Evolutionary conservation across 768 basidiomycete genomes (phyloP).

Genomic region (Amyloporia xantha): DNA sequence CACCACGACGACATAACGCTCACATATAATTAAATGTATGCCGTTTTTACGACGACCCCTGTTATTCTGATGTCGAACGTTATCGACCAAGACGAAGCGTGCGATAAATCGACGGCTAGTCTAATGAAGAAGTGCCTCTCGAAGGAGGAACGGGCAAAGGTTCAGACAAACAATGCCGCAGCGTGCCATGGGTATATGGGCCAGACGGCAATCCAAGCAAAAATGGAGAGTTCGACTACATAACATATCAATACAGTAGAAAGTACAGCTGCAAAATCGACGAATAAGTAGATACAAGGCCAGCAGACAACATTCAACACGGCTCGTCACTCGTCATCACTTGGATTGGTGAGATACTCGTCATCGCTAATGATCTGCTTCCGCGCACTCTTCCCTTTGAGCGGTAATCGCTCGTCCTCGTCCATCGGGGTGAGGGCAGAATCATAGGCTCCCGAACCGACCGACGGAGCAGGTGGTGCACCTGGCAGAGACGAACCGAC

Average conservation of each 20-base stretch:
- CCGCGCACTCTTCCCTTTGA: conserved; percentile 53
- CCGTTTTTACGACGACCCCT: too few species aligned
- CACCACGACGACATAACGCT: too few species aligned
- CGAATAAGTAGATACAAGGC: not conserved
- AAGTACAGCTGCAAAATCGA: not conserved
- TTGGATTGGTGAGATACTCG: conserved; percentile 60
- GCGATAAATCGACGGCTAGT: too few species aligned
- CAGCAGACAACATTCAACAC: not conserved
- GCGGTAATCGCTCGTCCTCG: conserved; percentile 63
- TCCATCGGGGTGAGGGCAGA: conserved; percentile 77
- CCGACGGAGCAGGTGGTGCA: conserved; percentile 42
- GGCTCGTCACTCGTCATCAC: conserved; percentile 53
- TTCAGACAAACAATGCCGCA: too few species aligned
- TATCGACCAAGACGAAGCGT: too few species aligned
- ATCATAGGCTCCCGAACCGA: conserved; percentile 40
- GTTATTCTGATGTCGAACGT: too few species aligned
- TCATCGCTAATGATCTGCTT: conserved; percentile 74
- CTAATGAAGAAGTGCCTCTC: too few species aligned
- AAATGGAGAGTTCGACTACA: too few species aligned
- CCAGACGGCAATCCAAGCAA: too few species aligned
- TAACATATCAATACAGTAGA: not conserved
- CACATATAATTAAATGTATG: too few species aligned
- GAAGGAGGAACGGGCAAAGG: too few species aligned
- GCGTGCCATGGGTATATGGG: too few species aligned
- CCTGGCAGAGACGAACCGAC: conserved; percentile 71